Evolutionary conservation across 2,329 filamentous ascomycete genomes (phyloP).

Genomic region (Pseudopyrenochaeta lycopersici): DNA sequence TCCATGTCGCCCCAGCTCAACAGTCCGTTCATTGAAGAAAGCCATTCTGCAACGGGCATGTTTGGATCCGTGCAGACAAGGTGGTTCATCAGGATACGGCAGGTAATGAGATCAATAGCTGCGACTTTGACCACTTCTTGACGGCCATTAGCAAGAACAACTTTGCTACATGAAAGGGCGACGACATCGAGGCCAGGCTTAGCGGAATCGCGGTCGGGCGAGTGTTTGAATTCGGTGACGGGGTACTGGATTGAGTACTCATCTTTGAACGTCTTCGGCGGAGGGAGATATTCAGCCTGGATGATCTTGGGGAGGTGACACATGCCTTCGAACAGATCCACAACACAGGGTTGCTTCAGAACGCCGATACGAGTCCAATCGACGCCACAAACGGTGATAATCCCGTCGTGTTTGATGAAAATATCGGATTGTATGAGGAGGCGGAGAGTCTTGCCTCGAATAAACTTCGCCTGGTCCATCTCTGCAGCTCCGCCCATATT

Average conservation of each 20-base stretch:
- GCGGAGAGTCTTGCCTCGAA: constrained; percentile 35
- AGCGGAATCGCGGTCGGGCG: constrained; percentile 16
- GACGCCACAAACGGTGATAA: constrained; percentile 30
- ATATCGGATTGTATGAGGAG: constrained; percentile 41
- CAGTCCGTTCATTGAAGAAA: constrained; percentile 34
- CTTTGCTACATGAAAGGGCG: constrained; percentile 38
- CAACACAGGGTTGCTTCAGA: constrained; percentile 25
- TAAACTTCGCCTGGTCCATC: constrained; percentile 32
- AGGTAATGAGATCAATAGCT: constrained; percentile 41
- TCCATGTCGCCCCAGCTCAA: constrained; percentile 34
- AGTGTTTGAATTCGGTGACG: constrained; percentile 28
- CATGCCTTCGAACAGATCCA: constrained; percentile 31
- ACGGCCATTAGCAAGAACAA: constrained; percentile 27
- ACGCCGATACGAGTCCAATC: constrained; percentile 38
- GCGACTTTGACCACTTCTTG: constrained; percentile 45
- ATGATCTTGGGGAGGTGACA: constrained; percentile 38
- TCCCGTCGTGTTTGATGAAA: constrained; percentile 35
- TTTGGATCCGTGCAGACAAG: constrained; percentile 39
- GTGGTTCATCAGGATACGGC: constrained; percentile 42
- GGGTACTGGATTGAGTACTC: constrained; percentile 30
- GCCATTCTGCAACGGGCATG: constrained; percentile 35
- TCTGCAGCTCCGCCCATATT: constrained; percentile 28
- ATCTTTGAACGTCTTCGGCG: constrained; percentile 32
- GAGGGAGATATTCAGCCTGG: constrained; percentile 38
- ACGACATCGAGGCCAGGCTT: constrained; percentile 30